These are phyloP conservation scores for Diaporthe vaccinii DNA, from an alignment of 2,329 filamentous ascomycete species.

Conservation along the genomic window DNA sequence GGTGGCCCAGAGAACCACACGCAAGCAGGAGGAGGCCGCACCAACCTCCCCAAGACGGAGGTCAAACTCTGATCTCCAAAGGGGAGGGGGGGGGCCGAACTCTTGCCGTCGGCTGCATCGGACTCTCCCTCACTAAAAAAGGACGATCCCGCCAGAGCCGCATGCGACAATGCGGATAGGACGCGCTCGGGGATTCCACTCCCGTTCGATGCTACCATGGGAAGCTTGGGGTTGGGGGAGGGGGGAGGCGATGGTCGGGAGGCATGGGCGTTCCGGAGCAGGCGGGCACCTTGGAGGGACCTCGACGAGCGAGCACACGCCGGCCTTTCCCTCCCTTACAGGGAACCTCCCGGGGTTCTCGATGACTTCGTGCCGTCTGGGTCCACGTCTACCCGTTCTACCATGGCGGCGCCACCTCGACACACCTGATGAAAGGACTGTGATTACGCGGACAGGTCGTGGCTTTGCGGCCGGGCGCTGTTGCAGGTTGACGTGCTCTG, in stretches of 20 bases:
- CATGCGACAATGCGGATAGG: neutral
- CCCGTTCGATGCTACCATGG: slow-evolving; percentile 8
- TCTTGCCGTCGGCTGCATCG: neutral
- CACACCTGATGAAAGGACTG: neutral
- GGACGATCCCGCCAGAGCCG: slow-evolving; percentile 24
- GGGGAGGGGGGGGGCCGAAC: neutral
- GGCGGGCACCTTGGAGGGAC: neutral
- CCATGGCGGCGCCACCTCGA: neutral
- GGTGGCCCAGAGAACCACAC: neutral
- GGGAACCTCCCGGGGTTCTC: neutral
- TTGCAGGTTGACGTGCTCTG: neutral
- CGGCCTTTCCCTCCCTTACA: neutral
- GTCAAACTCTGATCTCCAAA: slow-evolving; percentile 24
- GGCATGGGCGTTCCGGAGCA: neutral
- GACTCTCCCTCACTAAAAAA: neutral
- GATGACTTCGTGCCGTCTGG: neutral
- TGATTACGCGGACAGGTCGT: slow-evolving; percentile 14
- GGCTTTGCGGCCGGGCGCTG: slow-evolving; percentile 20
- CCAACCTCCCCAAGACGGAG: neutral
- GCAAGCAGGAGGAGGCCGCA: neutral
- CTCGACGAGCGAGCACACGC: neutral
- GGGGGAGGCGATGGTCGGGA: slow-evolving; percentile 2
- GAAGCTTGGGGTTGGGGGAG: neutral
- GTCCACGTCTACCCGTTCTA: neutral
- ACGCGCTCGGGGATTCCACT: neutral